Evolutionary conservation across 2,329 filamentous ascomycete species (phyloP).

Genomic region (Rugonectria rugulosa): DNA sequence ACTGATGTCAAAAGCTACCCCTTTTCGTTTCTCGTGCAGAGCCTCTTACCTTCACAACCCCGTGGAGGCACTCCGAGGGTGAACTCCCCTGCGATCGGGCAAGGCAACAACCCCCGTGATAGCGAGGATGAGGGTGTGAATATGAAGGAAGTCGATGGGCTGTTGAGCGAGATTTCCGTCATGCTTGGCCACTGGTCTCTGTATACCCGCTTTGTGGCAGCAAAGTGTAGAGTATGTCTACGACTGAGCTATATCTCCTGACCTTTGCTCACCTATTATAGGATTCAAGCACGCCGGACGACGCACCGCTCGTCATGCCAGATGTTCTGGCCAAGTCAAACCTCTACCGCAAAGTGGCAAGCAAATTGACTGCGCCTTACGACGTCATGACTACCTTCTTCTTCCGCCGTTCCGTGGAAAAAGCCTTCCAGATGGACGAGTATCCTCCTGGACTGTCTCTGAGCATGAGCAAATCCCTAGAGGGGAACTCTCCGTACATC

Average conservation of each 20-base stretch:
- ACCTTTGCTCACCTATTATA: conserved; percentile 42
- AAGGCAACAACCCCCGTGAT: conserved; percentile 59
- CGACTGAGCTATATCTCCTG: neutral
- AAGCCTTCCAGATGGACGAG: conserved; percentile 96
- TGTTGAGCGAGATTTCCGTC: conserved; percentile 86
- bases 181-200: conserved; percentile 96
- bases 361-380: conserved; percentile 80
- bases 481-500: conserved; percentile 85
- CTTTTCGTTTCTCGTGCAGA: conserved; percentile 96
- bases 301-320: conserved; percentile 70
- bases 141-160: conserved; percentile 92
- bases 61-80: conserved; percentile 71
- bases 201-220: conserved; percentile 87
- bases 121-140: conserved; percentile 94
- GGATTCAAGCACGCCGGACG: conserved; percentile 59
- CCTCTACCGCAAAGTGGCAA: conserved; percentile 78
- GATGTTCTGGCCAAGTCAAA: conserved; percentile 80
- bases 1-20: conserved; percentile 98
- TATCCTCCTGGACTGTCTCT: conserved; percentile 81
- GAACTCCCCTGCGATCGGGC: conserved; percentile 75
- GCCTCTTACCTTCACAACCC: conserved; percentile 80
- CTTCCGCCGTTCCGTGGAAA: conserved; percentile 94
- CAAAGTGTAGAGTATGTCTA: conserved; percentile 78
- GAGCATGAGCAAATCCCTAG: conserved; percentile 73
- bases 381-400: conserved; percentile 96